Evolutionary conservation across 257 asterid species (phyloP).

Genomic region (Euphrasia confusa): DNA sequence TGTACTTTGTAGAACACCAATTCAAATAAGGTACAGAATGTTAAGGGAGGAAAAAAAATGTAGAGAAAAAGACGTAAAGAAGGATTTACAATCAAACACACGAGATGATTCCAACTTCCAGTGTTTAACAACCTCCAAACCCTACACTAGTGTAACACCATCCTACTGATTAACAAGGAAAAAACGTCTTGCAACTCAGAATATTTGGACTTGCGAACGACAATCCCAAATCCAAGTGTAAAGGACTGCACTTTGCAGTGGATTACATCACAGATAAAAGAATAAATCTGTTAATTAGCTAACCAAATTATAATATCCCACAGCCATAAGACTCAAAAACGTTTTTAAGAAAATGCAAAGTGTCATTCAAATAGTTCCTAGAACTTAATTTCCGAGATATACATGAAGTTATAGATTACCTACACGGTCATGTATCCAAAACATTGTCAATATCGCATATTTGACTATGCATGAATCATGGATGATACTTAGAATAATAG

Average conservation of each 20-base stretch:
- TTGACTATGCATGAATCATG: neutral
- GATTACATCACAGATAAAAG: slow-evolving; percentile 11
- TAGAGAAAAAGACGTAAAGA: neutral
- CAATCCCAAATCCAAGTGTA: neutral
- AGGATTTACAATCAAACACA: neutral
- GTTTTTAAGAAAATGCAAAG: slow-evolving; percentile 10
- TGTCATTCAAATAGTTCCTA: neutral
- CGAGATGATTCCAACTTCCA: neutral
- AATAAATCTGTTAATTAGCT: neutral
- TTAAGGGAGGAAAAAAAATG: too few species aligned
- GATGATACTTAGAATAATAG: neutral
- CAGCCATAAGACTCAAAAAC: slow-evolving; percentile 5
- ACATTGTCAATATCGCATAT: too few species aligned
- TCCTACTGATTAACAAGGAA: neutral
- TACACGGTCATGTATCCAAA: neutral
- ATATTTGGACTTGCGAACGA: neutral
- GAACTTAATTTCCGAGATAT: slow-evolving; percentile 6
- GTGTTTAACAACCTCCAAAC: neutral
- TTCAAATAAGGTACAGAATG: too few species aligned
- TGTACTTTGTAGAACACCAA: too few species aligned
- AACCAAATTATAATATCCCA: slow-evolving; percentile 1
- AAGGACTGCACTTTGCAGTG: slow-evolving; percentile 3
- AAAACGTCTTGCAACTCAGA: neutral
- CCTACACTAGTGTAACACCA: neutral
- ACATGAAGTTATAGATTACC: slow-evolving; percentile 14